Base-by-base conservation (phyloP, 1,284 basidiomycete genomes). In the Trametes sp. region DNA sequence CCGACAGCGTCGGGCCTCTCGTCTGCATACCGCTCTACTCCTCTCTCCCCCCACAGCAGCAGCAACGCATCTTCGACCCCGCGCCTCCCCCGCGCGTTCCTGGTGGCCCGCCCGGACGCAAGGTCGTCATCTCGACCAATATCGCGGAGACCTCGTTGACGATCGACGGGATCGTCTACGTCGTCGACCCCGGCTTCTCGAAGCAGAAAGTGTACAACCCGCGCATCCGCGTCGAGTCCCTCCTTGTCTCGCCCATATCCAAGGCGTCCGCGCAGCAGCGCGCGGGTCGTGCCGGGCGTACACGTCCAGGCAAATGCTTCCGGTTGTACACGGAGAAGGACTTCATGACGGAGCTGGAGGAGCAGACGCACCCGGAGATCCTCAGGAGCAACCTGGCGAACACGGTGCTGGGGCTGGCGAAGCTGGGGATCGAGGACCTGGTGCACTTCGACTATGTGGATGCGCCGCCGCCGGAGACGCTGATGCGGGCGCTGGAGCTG, bases 171-270 rank as follows among this genome's bases (percentile, higher is more conserved):
- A 98, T 99, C 73, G 96, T 99, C 19, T 99, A 98, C 74, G 97
- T 99, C 61, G 95, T 99, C 48, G 97, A 99, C 75, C 96, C 98
- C 0, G 97, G 97, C 0, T 97, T 98, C 81, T 95, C 94, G 13
- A 97, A 98, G 79, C 94, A 98, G 79, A 98, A 96, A 75, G 94
- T 98, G 56, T 98, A 98, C 81, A 98, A 98, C 75, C 96, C 96
- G 0, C 87, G 96, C 33, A 98, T 98, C 70, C 89, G 98, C 66
- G 96, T 99, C 46, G 97, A 99, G 80, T 95, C 92, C 61, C 81
- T 99, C 59, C 82, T 98, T 8, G 96, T 98, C 31, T 92, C 91
- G 57, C 96, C 98, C 0, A 99, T 99, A 69, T 97, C 95, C 21
- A 98, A 98, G 76, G 96, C 96, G 0, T 95, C 92, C 1, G 97